Evolutionary conservation across 2,329 filamentous ascomycete genomes (phyloP).

Genomic region (Thielaviopsis musarum): DNA sequence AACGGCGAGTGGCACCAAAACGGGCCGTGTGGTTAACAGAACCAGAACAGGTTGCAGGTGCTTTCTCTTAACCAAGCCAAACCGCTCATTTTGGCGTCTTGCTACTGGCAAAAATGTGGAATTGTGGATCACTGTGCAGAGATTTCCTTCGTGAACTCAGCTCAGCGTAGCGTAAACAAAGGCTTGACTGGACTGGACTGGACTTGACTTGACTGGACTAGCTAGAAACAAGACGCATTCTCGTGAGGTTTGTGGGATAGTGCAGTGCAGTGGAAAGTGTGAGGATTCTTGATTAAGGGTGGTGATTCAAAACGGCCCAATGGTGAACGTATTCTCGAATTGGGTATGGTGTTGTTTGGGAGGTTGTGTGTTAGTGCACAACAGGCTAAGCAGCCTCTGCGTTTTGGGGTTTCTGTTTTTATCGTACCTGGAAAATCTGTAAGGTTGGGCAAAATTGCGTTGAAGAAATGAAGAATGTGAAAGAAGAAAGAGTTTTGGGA

Average conservation of each 20-base stretch:
- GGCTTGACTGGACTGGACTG: no score
- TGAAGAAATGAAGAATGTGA: background rate
- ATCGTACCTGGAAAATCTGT: no score
- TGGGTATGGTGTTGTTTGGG: background rate
- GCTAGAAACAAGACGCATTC: no score
- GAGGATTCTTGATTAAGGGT: no score
- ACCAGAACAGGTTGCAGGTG: no score
- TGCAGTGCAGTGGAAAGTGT: no score
- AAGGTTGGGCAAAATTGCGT: background rate
- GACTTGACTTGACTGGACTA: no score
- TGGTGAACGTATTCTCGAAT: background rate
- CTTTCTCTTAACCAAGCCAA: background rate
- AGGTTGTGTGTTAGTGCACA: background rate
- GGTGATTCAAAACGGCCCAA: no score
- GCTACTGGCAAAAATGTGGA: background rate
- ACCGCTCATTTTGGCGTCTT: background rate
- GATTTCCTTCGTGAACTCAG: background rate
- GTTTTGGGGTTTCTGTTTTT: no score
- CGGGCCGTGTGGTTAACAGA: no score
- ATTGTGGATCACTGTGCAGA: background rate
- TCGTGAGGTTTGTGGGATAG: no score
- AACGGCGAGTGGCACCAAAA: constrained; percentile 10
- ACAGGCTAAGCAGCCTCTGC: background rate
- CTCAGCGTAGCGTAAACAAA: no score
- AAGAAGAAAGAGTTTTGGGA: background rate